These are phyloP conservation scores for Psilocybe tampanensis DNA, from an alignment of 768 basidiomycete species.

Conservation along the genomic window DNA sequence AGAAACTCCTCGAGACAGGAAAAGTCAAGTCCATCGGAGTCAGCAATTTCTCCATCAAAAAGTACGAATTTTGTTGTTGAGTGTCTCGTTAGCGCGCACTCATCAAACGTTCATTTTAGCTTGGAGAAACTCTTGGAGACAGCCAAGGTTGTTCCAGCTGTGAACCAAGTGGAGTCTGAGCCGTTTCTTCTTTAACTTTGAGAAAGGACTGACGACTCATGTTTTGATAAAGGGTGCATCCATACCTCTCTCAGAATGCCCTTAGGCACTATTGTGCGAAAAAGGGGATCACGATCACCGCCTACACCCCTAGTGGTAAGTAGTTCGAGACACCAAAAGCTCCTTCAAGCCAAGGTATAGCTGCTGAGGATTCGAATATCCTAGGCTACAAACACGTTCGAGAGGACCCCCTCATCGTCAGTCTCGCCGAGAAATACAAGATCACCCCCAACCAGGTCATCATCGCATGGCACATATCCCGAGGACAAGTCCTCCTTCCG, in stretches of 20 bases:
- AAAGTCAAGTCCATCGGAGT: conserved; percentile 56
- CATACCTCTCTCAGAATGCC: conserved; percentile 50
- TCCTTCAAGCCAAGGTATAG: no score
- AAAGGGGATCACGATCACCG: conserved; percentile 51
- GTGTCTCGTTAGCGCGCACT: not conserved
- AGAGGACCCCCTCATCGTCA: conserved; percentile 44
- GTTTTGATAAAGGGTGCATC: conserved; percentile 40
- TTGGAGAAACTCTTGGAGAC: conserved; percentile 40
- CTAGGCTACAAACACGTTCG: conserved; percentile 47
- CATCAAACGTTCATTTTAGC: conserved; percentile 18
- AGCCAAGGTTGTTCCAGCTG: conserved; percentile 44
- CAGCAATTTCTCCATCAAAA: conserved; percentile 61
- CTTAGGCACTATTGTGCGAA: conserved; percentile 47
- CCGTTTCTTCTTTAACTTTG: not conserved
- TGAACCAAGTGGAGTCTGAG: conserved; percentile 50
- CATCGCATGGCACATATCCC: conserved; percentile 54
- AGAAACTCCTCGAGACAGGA: conserved; percentile 48
- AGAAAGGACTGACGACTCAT: not conserved
- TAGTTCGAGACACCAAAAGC: not conserved
- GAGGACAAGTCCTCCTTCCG: conserved; percentile 46
- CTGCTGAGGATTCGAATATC: not conserved
- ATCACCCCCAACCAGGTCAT: conserved; percentile 49
- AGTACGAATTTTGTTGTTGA: not conserved
- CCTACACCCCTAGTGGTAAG: conserved; percentile 51
- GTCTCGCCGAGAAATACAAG: conserved; percentile 49